phyloP scores from a whole-genome alignment of 176 grass and related monocot genomes.

The Carex littledalei region DNA sequence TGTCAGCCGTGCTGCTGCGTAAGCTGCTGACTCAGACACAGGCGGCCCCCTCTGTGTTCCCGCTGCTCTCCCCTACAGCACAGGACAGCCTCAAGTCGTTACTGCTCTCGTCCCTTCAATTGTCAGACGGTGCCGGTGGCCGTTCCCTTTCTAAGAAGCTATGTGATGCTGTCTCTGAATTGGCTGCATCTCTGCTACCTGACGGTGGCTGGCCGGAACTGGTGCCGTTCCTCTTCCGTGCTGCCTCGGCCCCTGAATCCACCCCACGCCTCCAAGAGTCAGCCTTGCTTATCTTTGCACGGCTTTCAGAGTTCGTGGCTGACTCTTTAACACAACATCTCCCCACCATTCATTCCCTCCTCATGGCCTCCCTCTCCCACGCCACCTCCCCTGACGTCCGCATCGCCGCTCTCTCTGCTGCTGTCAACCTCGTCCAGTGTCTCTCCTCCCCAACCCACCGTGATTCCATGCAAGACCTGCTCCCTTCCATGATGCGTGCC shows the following conservation, averaged over 20 bases:
- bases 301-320: constrained; percentile 59
- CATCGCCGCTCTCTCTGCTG: constrained; percentile 61
- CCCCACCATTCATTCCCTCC: constrained; percentile 74
- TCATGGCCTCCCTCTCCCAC: constrained; percentile 56
- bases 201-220: constrained; percentile 70
- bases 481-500: constrained; percentile 87
- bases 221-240: constrained; percentile 77
- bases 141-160: constrained; percentile 78
- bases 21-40: constrained; percentile 18
- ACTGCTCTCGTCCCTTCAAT: constrained; percentile 51
- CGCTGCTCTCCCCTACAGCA: constrained; percentile 46
- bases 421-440: constrained; percentile 86
- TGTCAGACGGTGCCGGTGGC: constrained; percentile 35
- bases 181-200: constrained; percentile 59
- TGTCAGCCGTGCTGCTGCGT: constrained; percentile 27
- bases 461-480: constrained; percentile 75
- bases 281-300: constrained; percentile 67
- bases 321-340: constrained; percentile 69
- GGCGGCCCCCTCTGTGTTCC: constrained; percentile 37
- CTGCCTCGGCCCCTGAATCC: constrained; percentile 46
- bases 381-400: constrained; percentile 79
- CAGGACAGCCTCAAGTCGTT: constrained; percentile 53
- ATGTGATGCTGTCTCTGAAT: constrained; percentile 80
- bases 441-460: constrained; percentile 61
- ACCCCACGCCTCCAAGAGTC: constrained; percentile 71